Evolutionary conservation across 352 stramenopile species (phyloP).

Genomic region (Phytophthora rubi): DNA sequence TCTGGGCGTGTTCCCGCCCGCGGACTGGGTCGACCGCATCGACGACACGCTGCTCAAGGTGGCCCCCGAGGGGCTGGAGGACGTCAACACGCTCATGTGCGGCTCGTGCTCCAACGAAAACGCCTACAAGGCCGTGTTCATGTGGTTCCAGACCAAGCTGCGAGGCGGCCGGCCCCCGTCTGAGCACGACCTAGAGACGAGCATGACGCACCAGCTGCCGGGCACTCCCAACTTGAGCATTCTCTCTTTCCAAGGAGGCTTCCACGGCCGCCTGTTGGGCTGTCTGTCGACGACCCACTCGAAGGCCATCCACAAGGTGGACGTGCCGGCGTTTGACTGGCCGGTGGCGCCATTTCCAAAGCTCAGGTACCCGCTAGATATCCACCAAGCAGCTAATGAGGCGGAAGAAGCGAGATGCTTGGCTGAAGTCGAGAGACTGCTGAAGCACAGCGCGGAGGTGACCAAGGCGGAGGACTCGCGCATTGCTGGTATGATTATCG

Average conservation of each 20-base stretch:
- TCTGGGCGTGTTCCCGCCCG: slow-evolving; percentile 77
- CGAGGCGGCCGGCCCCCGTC: slow-evolving; percentile 66
- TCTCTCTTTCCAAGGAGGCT: slow-evolving; percentile 84
- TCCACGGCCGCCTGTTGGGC: slow-evolving; percentile 79
- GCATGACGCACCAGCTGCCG: slow-evolving; percentile 72
- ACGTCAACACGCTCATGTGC: slow-evolving; percentile 90
- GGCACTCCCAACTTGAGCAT: slow-evolving; percentile 81
- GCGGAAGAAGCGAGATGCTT: slow-evolving; percentile 76
- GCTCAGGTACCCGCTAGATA: slow-evolving; percentile 70
- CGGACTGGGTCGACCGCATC: slow-evolving; percentile 79
- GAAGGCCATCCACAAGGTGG: slow-evolving; percentile 88
- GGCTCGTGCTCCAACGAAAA: slow-evolving; percentile 90
- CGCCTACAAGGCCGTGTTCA: slow-evolving; percentile 89
- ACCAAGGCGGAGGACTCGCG: slow-evolving; percentile 35
- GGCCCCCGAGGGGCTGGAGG: slow-evolving; percentile 54
- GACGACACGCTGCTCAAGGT: slow-evolving; percentile 67
- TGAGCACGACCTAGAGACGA: slow-evolving; percentile 66
- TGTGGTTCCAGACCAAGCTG: slow-evolving; percentile 85
- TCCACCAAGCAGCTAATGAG: slow-evolving; percentile 63
- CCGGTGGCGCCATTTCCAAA: slow-evolving; percentile 79
- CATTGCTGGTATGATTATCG: slow-evolving; percentile 83
- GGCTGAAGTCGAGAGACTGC: slow-evolving; percentile 61
- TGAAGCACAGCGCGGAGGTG: slow-evolving; percentile 47
- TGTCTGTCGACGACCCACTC: slow-evolving; percentile 87
- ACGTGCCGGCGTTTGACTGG: slow-evolving; percentile 87